Percentiles rank a stretch among this genome's conserved stretches.
Evolutionary conservation across 352 stramenopile genomes (phyloP).

Genomic region (Phytophthora pinifolia): DNA sequence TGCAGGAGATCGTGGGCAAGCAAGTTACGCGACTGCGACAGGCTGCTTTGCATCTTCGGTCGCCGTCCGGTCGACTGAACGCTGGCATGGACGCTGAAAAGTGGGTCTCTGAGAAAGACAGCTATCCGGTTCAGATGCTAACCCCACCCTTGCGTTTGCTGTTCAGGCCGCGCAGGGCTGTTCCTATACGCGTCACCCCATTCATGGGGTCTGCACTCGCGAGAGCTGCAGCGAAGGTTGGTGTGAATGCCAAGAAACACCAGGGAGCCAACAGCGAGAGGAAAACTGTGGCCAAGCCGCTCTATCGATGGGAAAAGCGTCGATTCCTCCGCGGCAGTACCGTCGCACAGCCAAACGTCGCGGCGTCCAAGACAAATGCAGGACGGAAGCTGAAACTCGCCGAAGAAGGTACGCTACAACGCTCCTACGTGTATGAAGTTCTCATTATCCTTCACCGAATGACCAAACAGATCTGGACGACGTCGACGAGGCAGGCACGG

Average conservation of each 20-base stretch:
- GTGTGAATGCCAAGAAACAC: slow-evolving; percentile 37
- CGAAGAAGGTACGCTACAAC: slow-evolving; percentile 21
- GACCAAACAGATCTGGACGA: slow-evolving; percentile 36
- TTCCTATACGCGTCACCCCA: slow-evolving; percentile 29
- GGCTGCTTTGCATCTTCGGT: slow-evolving; percentile 35
- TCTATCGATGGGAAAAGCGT: slow-evolving; percentile 62
- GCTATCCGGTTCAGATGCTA: too few relatives aligned
- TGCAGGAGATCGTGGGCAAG: slow-evolving; percentile 53
- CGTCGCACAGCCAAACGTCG: slow-evolving; percentile 19
- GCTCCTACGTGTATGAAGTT: neutral
- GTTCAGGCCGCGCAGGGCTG: slow-evolving; percentile 19
- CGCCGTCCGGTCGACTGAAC: slow-evolving; percentile 14
- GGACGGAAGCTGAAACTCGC: slow-evolving; percentile 9
- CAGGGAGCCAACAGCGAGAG: slow-evolving; percentile 29
- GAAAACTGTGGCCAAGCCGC: slow-evolving; percentile 37
- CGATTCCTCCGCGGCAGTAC: slow-evolving; percentile 22
- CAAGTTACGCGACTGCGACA: slow-evolving; percentile 38
- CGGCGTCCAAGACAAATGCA: slow-evolving; percentile 11
- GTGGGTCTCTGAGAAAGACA: slow-evolving; percentile 1
- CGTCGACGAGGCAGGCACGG: slow-evolving; percentile 43
- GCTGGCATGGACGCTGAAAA: slow-evolving; percentile 14
- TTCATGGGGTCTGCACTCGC: slow-evolving; percentile 35
- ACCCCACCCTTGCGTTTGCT: neutral
- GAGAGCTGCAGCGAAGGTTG: slow-evolving; percentile 23
- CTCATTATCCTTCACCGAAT: neutral